Evolutionary conservation across 352 stramenopile genomes (phyloP), one percentile per base, ranked within the genome.

Genomic region (Aphanomyces euteiches): DNA sequence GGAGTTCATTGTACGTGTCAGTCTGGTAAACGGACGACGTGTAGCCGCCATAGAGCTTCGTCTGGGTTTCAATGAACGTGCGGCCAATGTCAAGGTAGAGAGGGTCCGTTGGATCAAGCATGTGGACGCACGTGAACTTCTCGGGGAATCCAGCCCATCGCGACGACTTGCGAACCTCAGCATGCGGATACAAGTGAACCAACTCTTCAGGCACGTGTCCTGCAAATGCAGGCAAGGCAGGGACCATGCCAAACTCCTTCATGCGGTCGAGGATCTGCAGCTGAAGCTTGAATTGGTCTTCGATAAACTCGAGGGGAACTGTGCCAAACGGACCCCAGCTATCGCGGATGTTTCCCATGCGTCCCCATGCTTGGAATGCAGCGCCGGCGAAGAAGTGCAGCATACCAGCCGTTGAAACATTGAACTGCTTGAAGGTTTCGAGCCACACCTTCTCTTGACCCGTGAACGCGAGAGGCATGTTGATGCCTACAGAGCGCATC

Each of bases 371-470:
- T 15, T 97, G 73, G 67, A 96, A 97, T 0, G 90, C 90, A 4
- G 88, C 80, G 1, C 90, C 90, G 3, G 90, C 87, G 61, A 97
- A 97, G 74, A 95, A 97, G 60, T 91, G 90, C 67, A 87, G 71
- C 57, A 96, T 78, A 0, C 90, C 90, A 12, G 73, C 68, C 57
- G 90, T 77, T n/a, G 78, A 86, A 13, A 96, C 76, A 60, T 93
- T 91, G 70, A 95, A 90, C 59, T 90, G 73, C 56, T 79, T 68
- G 78, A 94, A 98, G 10, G 92, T 90, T 45, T 88, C 82, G 39
- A 93, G 83, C 82, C 89, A 96, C 47, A 95, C 87, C 56, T 92
- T 90, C 70, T 97, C 90, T 68, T 96, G 89, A 5, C 90, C 92
- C 0, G 88, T 93, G 75, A 96, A 92, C 8, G 90, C 90, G 65